Conservation (phyloP, 106 monocot genomes). For the Dendrobium chrysotoxum region DNA sequence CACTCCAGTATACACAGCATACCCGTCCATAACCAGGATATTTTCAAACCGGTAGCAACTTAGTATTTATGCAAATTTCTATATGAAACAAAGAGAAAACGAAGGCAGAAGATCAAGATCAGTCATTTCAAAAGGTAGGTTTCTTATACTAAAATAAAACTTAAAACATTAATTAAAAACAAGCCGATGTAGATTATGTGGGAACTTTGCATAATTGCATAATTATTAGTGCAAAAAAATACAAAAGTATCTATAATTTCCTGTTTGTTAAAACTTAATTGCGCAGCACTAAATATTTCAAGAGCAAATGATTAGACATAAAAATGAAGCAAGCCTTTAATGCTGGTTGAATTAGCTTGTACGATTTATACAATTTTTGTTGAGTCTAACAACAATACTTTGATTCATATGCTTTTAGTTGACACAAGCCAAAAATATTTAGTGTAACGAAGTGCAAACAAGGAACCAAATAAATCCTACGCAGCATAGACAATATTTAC, state of each 20-base stretch:
- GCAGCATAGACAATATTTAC: slow-evolving; percentile 4
- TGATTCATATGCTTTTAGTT: not conserved
- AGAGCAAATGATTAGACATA: not conserved
- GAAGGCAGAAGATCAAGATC: not conserved
- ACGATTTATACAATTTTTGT: not conserved
- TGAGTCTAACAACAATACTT: not conserved
- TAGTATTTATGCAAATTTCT: not conserved
- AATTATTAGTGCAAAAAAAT: not conserved
- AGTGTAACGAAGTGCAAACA: not conserved
- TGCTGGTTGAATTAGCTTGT: not conserved
- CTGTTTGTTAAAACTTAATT: not conserved
- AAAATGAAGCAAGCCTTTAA: not conserved
- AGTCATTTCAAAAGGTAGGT: not conserved
- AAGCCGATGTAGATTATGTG: not conserved
- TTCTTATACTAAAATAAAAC: not conserved
- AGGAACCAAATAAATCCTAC: not conserved
- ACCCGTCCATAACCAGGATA: not conserved
- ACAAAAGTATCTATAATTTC: not conserved
- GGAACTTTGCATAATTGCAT: not conserved
- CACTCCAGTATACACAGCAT: not conserved
- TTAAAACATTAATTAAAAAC: no score
- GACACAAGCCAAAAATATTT: not conserved
- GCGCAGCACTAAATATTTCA: not conserved
- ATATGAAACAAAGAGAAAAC: not conserved
- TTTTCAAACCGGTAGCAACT: not conserved